A percentile compares a stretch with the other conserved stretches of the same genome.
Conservation (phyloP, 352 stramenopile species). For the Globisporangium parvum region DNA sequence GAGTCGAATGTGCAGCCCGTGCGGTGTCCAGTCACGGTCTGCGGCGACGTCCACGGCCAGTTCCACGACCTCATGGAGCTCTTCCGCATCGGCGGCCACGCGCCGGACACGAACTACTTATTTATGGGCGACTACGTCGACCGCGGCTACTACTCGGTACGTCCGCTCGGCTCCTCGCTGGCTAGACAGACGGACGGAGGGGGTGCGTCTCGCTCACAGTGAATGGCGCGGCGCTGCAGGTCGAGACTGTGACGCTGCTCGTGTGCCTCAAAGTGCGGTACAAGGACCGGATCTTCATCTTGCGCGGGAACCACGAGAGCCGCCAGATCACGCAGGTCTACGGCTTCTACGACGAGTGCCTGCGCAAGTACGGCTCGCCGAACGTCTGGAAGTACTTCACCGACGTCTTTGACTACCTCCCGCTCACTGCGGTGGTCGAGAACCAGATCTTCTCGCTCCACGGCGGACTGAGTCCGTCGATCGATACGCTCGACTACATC, state of each 20-base stretch:
- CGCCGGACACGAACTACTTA: constrained; percentile 95
- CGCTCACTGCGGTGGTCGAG: constrained; percentile 93
- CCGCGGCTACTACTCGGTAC: constrained; percentile 94
- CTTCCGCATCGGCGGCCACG: constrained; percentile 81
- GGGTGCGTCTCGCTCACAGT: not conserved
- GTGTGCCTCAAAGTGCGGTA: constrained; percentile 93
- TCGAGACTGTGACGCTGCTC: constrained; percentile 90
- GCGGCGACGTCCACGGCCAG: constrained; percentile 61
- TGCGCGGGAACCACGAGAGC: constrained; percentile 94
- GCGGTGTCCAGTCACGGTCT: constrained; percentile 96
- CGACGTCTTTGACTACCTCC: constrained; percentile 94
- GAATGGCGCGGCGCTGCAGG: no score
- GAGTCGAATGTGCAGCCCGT: constrained; percentile 98
- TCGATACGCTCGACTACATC: constrained; percentile 93
- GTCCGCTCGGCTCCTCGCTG: not conserved
- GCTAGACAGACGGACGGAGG: no score
- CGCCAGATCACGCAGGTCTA: constrained; percentile 96
- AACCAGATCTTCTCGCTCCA: constrained; percentile 90
- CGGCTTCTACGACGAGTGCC: constrained; percentile 98
- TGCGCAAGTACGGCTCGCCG: constrained; percentile 96
- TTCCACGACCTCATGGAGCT: constrained; percentile 68
- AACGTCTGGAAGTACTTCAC: constrained; percentile 77
- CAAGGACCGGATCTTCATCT: constrained; percentile 87
- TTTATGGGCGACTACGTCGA: constrained; percentile 99
- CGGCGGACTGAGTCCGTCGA: constrained; percentile 82